These are phyloP conservation scores for Solanum paucissectum DNA, from an alignment of 257 asterid genomes.

Conservation along the genomic window DNA sequence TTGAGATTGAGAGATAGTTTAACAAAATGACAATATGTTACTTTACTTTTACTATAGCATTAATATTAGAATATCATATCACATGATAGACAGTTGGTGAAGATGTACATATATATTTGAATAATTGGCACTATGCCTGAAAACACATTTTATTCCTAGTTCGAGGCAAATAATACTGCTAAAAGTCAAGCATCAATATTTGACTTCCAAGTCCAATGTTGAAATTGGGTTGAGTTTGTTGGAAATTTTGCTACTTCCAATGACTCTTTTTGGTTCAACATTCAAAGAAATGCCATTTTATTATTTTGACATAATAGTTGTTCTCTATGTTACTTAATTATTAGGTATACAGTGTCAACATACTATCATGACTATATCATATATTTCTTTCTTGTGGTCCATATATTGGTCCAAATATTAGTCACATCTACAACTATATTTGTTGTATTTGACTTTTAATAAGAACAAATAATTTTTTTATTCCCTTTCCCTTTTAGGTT, in stretches of 20 bases:
- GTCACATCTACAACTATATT: neutral
- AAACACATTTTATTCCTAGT: neutral
- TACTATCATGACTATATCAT: neutral
- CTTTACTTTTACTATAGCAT: neutral
- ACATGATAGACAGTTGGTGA: neutral
- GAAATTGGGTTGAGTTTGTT: conserved; percentile 1
- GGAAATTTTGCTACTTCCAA: neutral
- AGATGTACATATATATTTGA: neutral
- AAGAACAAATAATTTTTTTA: neutral
- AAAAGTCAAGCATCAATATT: neutral
- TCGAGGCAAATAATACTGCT: neutral
- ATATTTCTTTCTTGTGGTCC: neutral
- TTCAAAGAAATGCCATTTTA: neutral
- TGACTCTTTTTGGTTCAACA: neutral
- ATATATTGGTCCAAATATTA: neutral
- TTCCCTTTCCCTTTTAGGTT: neutral
- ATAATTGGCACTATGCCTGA: neutral
- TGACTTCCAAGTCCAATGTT: neutral
- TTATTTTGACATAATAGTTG: neutral
- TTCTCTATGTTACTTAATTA: neutral
- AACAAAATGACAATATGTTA: neutral
- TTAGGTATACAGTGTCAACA: neutral
- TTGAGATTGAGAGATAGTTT: neutral
- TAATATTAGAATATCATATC: neutral
- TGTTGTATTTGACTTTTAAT: neutral